Evolutionary conservation across 1,284 basidiomycete species (phyloP).

Genomic region (Chiua sp.): DNA sequence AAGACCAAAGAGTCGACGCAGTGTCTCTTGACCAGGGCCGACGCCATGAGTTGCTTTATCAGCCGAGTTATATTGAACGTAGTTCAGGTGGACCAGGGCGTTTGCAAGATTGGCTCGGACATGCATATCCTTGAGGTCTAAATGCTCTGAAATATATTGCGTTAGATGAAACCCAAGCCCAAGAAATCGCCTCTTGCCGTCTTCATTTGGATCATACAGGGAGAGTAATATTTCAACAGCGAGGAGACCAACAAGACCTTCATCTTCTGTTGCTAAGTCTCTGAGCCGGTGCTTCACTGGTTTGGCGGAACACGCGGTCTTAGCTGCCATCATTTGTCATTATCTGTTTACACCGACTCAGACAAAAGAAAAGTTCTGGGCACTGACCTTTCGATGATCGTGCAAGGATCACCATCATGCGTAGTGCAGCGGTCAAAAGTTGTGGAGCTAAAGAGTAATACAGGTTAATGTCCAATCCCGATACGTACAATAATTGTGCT

Average conservation of each 20-base stretch:
- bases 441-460: too few relatives aligned
- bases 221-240: slow-evolving; percentile 3
- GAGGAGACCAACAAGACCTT: background rate
- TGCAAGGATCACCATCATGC: too few relatives aligned
- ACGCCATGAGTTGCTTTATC: background rate
- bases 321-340: too few relatives aligned
- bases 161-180: background rate
- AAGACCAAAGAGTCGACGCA: slow-evolving; percentile 5
- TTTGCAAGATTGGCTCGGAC: slow-evolving; percentile 1
- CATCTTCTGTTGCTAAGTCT: background rate
- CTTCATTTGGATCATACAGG: background rate
- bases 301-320: too few relatives aligned
- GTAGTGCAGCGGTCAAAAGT: too few relatives aligned
- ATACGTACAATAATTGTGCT: too few relatives aligned
- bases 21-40: background rate
- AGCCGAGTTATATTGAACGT: background rate
- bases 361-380: too few relatives aligned
- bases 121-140: background rate
- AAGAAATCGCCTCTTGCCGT: background rate
- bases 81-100: background rate
- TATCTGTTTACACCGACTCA: too few relatives aligned
- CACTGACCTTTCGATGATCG: too few relatives aligned
- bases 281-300: slow-evolving; percentile 4
- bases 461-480: too few relatives aligned
- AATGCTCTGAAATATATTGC: too few relatives aligned